Evolutionary conservation across 106 monocot genomes (phyloP), one percentile per base, ranked within the genome.

Genomic region (Posidonia australis): DNA sequence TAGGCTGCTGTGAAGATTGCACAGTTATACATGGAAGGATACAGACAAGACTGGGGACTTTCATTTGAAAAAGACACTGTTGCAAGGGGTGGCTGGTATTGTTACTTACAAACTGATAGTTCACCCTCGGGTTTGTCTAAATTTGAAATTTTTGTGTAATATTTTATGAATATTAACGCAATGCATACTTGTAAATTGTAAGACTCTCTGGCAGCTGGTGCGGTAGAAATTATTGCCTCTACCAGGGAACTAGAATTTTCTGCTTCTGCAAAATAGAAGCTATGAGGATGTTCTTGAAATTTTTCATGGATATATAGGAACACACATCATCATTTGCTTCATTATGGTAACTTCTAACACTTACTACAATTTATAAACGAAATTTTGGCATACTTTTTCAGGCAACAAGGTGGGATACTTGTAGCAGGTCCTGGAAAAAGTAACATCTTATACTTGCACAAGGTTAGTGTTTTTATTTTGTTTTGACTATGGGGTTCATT

Each of bases 11-110:
- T 94, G 74, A 94, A 84, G 70, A 86, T 94, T 22, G 69, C 86
- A 58, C 79, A 94, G 65, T 82, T 53, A 57, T 94, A 89, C 62
- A 82, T 89, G 70, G 86, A 89, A 86, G 93, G 93, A 62, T 94
- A 94, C 75, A 77, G 93, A 47, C 93, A 94, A 60, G 86, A 94
- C 55, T 94, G 93, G 93, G 80, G 47, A 11, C 84, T 94, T 55
- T 94, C 93, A 54, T 94, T 84, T 76, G 51, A 89, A 78, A 78
- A 80, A 69, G 73, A 86, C 60, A 94, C 93, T 4, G 66, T 71
- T 53, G 44, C 69, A 20, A 94, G 72, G 76, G 93, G 89, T 44
- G 93, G 93, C 52, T 94, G 93, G 93, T 94, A 77, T 32, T 72
- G 77, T 61, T 42, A 17, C 16, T 49, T 7, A 49, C 49, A 17